Evolutionary conservation across 2,329 filamentous ascomycete species (phyloP), one percentile per base, ranked within the genome.

Genomic region (Monosporascus cannonballus): DNA sequence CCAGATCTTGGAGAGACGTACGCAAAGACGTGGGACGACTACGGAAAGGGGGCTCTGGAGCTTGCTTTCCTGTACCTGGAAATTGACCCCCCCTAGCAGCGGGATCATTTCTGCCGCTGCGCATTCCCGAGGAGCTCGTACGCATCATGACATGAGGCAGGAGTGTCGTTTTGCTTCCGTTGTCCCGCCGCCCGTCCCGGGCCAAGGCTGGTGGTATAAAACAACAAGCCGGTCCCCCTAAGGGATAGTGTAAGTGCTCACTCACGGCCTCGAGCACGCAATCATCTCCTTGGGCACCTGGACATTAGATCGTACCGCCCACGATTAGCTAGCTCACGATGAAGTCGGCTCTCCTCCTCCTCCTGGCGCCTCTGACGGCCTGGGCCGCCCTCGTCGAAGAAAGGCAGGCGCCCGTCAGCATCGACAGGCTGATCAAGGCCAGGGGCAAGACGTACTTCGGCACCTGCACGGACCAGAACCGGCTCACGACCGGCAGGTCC

Each of bases 381-480:
- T 63, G 71, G 54, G 69, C 70, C 18, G 69, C 66, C 51, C 61
- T 69, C 15, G 51, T 66, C 42, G 64, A 67, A 48, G 65, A 69
- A 50, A 67, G 72, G 39, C 74, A 77, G 64, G 69, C 72, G 1
- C 47, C 69, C 3, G 66, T 71, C 51, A 80, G 78, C 67, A 72
- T 86, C 56, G 76, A 85, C 63, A 64, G 66, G 51, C 73, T 78
- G 24, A 80, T 86, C 70, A 79, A 80, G 64, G 76, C 77, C 53
- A 77, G 80, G 61, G 84, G 84, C 56, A 88, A 87, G 72, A 73
- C 79, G 57, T 89, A 87, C 70, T 81, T 79, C 51, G 86, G 85
- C 57, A 77, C 76, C 15, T 75, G 72, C 51, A 73, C 78, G 2
- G 84, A 87, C 62, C 72, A 79, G 61, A 71, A 70, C 55, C 74